Evolutionary conservation across 257 asterid genomes (phyloP), one percentile per base, ranked within the genome.

Genomic region (Solanum acaule): DNA sequence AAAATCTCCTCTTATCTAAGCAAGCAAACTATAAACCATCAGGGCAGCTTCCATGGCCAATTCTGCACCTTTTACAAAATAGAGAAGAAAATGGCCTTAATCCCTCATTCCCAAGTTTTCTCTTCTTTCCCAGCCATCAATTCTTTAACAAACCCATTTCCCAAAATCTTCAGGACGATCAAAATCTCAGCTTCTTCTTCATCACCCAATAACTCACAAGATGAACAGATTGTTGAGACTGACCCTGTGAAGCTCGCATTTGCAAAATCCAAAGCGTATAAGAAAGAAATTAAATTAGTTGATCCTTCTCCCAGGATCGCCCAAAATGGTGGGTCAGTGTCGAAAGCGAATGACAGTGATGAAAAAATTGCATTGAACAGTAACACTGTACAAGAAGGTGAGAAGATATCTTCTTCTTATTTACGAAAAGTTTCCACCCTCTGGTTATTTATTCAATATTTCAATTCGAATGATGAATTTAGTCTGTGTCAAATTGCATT

Each of bases 201-300:
- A 13, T 83, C 93, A 44, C 82, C 75, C 52, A 38, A 13, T 15
- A 63, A 86, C 86, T 81, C 91, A 46, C 90, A 91, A 86, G 90
- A 77, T 77, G 67, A 71, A 73, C 63, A 38, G 6, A 38, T 37
- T 52, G 89, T 37, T 52, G 89, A 90, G 23, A 40, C 87, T 87
- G 96, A 94, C 89, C 95, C 95, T 14, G 89, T 93, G 76, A 95
- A 96, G 70, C 94, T 92, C 38, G 95, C 97, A 70, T 91, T 95
- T 63, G 94, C 92, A 59, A 94, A 89, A 93, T 96, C 98, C 25
- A 92, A 90, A 86, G 93, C 95, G 27, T 94, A 95, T 89, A 91
- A 88, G 90, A 91, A 91, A n/a, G 88, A 91, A 67, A 38, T 4
- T 49, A 72, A 88, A 18, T 27, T 10, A 84, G 85, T 92, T 78